A percentile compares a stretch with the other conserved stretches of the same genome.
Evolutionary conservation across 805 yeast species (phyloP).

Genomic region (Kuraishia floccosa): DNA sequence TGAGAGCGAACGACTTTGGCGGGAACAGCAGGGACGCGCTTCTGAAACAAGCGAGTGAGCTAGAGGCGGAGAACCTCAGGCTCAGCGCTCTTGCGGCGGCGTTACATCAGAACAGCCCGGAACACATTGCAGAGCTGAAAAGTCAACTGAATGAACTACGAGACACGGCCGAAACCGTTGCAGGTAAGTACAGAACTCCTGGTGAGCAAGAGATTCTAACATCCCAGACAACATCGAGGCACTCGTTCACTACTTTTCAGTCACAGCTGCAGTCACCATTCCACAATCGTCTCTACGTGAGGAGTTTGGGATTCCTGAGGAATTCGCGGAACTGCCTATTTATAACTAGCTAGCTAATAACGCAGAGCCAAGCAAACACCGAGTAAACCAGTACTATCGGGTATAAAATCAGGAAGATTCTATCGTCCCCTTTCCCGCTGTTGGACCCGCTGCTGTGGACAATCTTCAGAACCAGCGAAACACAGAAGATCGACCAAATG

Average conservation of each 20-base stretch:
- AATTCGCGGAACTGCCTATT: neutral
- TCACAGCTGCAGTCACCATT: neutral
- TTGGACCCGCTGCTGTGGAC: constrained; percentile 20
- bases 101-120: neutral
- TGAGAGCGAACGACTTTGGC: no score
- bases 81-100: no score
- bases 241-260: neutral
- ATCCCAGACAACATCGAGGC: neutral
- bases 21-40: no score
- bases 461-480: constrained; percentile 38
- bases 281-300: neutral
- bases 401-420: constrained; percentile 39
- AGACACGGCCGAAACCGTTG: neutral
- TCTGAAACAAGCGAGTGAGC: no score
- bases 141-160: neutral
- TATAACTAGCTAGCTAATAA: constrained; percentile 24
- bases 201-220: neutral
- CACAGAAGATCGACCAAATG: constrained; percentile 42
- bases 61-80: no score
- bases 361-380: constrained; percentile 41
- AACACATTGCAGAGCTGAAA: neutral
- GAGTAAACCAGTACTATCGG: constrained; percentile 43
- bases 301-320: neutral
- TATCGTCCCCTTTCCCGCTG: constrained; percentile 39
- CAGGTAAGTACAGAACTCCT: neutral